phyloP scores from a whole-genome alignment of 768 basidiomycete species.

The Naganishia onofrii region DNA sequence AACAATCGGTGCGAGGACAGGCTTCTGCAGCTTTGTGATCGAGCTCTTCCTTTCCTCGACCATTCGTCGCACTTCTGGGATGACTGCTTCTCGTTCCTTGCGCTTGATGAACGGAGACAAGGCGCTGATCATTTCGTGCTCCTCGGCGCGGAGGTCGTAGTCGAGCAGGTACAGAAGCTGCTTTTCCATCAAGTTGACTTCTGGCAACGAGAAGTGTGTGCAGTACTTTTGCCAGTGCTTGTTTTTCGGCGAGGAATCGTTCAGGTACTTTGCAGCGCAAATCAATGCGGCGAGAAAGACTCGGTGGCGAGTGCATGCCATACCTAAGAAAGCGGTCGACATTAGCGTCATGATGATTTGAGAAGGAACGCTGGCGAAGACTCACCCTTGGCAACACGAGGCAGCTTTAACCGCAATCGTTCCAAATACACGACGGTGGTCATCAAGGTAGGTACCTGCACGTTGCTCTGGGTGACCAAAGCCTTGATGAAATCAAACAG shows the following conservation, averaged over 20 bases:
- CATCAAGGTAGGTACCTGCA: slow-evolving; percentile 85
- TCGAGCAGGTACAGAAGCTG: slow-evolving; percentile 89
- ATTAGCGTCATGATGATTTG: slow-evolving; percentile 3
- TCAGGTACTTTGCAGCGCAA: slow-evolving; percentile 81
- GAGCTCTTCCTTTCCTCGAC: slow-evolving; percentile 13
- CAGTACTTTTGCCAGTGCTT: slow-evolving; percentile 75
- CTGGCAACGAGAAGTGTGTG: slow-evolving; percentile 64
- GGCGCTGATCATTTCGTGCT: slow-evolving; percentile 65
- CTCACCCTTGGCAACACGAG: slow-evolving; percentile 78
- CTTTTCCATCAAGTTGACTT: slow-evolving; percentile 92
- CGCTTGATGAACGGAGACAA: slow-evolving; percentile 60
- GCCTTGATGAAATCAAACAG: slow-evolving; percentile 80
- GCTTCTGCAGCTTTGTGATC: slow-evolving; percentile 4
- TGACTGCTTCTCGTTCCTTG: slow-evolving; percentile 35
- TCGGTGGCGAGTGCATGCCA: slow-evolving; percentile 68
- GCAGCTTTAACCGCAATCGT: slow-evolving; percentile 74
- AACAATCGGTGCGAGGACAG: not conserved
- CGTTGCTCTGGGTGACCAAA: slow-evolving; percentile 75
- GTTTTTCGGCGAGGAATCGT: slow-evolving; percentile 87
- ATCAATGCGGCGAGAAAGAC: slow-evolving; percentile 90
- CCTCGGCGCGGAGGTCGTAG: slow-evolving; percentile 82
- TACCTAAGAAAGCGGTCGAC: slow-evolving; percentile 33
- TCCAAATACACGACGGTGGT: slow-evolving; percentile 89
- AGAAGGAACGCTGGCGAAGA: slow-evolving; percentile 31
- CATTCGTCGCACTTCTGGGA: slow-evolving; percentile 19